Percentiles rank a stretch among this genome's conserved stretches.
Conservation (phyloP, 371 early-diverging fungal genomes). For the Syncephalastrum contaminatum region DNA sequence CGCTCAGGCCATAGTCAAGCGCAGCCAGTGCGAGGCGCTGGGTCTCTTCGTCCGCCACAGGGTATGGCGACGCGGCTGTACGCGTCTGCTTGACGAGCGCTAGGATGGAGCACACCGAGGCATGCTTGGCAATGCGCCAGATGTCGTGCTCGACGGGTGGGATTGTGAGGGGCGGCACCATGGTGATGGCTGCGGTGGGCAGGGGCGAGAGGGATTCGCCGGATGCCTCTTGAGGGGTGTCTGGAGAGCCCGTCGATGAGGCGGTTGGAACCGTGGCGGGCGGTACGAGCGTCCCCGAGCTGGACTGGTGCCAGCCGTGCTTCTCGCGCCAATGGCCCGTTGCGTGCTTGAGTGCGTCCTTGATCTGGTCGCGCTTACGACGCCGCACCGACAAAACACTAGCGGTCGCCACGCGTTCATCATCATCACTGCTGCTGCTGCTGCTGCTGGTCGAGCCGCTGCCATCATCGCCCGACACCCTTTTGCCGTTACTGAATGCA, state of each 20-base stretch:
- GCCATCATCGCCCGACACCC: background rate
- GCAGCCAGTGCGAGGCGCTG: conserved; percentile 36
- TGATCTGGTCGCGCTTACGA: conserved; percentile 30
- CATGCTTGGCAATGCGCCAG: conserved; percentile 35
- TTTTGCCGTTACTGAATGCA: conserved; percentile 1
- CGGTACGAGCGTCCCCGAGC: conserved; percentile 4
- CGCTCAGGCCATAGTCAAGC: conserved; percentile 26
- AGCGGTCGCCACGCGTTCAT: conserved; percentile 11
- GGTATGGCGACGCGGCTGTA: background rate
- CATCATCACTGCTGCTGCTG: conserved; percentile 19
- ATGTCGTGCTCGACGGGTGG: conserved; percentile 34
- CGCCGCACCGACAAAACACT: background rate
- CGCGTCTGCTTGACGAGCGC: conserved; percentile 4
- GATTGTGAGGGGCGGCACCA: conserved; percentile 3
- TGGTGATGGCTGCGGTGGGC: conserved; percentile 3
- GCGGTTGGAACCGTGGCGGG: conserved; percentile 1
- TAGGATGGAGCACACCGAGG: conserved; percentile 42
- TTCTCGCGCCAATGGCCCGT: conserved; percentile 38
- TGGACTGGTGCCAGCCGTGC: conserved; percentile 28
- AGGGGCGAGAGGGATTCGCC: background rate
- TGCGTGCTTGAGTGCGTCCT: conserved; percentile 26
- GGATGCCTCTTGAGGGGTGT: conserved; percentile 3
- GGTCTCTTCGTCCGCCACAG: conserved; percentile 18
- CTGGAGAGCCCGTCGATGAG: background rate
- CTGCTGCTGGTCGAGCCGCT: conserved; percentile 13